These are phyloP conservation scores for Oryza longistaminata DNA, from an alignment of 176 grass and related monocot species.

Conservation along the genomic window DNA sequence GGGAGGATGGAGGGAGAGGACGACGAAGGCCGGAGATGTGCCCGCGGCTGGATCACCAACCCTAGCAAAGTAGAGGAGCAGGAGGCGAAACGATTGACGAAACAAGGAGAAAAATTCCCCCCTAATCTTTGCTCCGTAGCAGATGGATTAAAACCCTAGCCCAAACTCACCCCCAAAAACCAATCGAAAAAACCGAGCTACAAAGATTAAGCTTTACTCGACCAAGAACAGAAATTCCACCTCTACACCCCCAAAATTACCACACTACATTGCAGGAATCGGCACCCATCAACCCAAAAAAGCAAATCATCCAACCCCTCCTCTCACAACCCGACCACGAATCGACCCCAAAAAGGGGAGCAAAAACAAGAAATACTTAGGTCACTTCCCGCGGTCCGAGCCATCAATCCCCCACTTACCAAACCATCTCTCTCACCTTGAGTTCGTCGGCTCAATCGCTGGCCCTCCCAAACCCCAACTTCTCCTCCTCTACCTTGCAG, in stretches of 20 bases:
- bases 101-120: neutral
- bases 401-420: neutral
- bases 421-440: conserved; percentile 22
- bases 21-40: no score
- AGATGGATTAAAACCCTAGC: conserved; percentile 32
- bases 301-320: neutral
- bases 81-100: neutral
- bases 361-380: neutral
- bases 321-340: neutral
- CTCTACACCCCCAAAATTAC: neutral
- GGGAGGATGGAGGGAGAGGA: neutral
- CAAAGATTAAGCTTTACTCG: neutral
- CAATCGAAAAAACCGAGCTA: neutral
- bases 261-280: conserved; percentile 8
- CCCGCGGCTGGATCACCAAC: neutral
- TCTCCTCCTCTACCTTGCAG: neutral
- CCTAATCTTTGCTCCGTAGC: neutral
- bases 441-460: neutral
- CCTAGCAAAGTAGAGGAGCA: neutral
- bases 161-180: neutral
- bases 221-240: neutral
- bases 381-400: neutral
- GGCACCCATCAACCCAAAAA: neutral
- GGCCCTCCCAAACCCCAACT: neutral
- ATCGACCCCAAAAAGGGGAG: neutral